Base-by-base conservation (phyloP, 768 basidiomycete species). In the Rubroboletus satanas region DNA sequence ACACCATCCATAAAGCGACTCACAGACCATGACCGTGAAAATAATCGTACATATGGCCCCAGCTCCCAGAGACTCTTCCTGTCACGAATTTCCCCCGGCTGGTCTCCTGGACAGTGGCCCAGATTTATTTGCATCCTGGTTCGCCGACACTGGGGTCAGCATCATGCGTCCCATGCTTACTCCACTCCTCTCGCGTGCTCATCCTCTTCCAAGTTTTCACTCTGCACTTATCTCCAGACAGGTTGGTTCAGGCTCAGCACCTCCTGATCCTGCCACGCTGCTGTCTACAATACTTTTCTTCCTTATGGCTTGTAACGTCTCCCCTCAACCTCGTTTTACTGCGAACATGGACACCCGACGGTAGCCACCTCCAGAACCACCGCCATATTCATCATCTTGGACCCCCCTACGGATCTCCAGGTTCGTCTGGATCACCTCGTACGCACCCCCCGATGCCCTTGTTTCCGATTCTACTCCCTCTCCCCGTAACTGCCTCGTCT, bases 71-170 rank as follows among this genome's bases (percentile, higher is more conserved):
- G n/a, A n/a, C n/a, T n/a, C n/a, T n/a, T n/a, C n/a, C n/a, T n/a
- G n/a, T n/a, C n/a, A n/a, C n/a, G n/a, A n/a, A n/a, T n/a, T n/a
- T 5, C n/a, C n/a, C n/a, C n/a, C n/a, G n/a, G n/a, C n/a, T n/a
- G n/a, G n/a, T n/a, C n/a, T n/a, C n/a, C 62, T 66, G 29, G 65
- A 59, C 44, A 61, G 49, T 21, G 17, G 28, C 28, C 51, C 66
- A 23, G 58, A 41, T 66, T 66, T 63, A 15, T 51, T 68, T 29
- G 69, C 75, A 36, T 62, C 74, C 3, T 87, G 85, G 84, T 77
- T 82, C 55, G 57, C 73, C 6, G 77, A 79, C 59, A 69, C 47
- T 78, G 76, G 12, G n/a, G n/a, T 78, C 79, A 55, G 35, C 63
- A 18, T 54, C 58, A 66, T 70, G 39, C 54, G 69, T 63, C 47